A percentile compares a stretch with the other conserved stretches of the same genome.
phyloP scores from a whole-genome alignment of 2,329 filamentous ascomycete genomes.

The Colletotrichum australisinense region DNA sequence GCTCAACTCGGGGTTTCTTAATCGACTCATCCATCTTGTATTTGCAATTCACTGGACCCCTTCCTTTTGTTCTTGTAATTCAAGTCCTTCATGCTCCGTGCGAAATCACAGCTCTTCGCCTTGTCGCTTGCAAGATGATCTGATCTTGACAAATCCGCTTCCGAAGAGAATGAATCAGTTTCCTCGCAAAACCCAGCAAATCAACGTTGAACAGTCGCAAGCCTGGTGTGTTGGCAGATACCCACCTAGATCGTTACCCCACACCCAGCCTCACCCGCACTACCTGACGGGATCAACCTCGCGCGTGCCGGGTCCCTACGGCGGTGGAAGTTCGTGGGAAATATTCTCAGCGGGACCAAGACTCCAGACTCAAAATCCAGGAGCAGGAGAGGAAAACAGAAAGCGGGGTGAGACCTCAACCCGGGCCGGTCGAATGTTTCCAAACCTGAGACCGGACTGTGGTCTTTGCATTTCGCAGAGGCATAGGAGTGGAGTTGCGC shows the following conservation, averaged over 20 bases:
- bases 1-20: background rate
- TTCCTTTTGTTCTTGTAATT: background rate
- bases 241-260: background rate
- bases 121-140: no score
- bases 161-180: background rate
- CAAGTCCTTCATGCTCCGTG: background rate
- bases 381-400: background rate
- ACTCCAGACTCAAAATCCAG: no score
- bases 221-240: constrained; percentile 5
- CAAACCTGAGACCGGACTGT: background rate
- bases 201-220: background rate
- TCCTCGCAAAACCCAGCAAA: background rate
- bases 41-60: background rate
- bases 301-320: background rate
- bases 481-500: background rate
- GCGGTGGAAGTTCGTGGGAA: background rate
- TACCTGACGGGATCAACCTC: background rate
- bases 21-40: background rate
- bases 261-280: constrained; percentile 20
- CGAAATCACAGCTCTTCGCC: no score
- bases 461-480: background rate
- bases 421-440: background rate
- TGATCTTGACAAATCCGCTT: background rate
- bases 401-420: background rate
- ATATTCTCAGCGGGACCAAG: background rate